phyloP scores from a whole-genome alignment of 352 stramenopile species.

The Paralagenidium karlingii region DNA sequence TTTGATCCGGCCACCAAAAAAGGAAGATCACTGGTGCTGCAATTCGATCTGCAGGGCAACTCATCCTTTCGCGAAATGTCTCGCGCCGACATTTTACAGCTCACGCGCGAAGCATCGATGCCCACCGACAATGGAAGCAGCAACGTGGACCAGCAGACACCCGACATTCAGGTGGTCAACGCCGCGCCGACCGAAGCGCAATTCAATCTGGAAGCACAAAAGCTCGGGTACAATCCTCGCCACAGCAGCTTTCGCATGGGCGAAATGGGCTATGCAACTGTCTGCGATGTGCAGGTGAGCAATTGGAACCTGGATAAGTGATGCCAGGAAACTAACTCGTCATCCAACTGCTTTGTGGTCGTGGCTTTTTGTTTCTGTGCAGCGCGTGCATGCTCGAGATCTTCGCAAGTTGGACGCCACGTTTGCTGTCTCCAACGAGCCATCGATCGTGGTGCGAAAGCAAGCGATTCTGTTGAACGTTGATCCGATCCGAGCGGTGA shows the following conservation, averaged over 20 bases:
- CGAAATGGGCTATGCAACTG: neutral
- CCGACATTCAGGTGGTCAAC: too few species aligned
- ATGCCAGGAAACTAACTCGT: neutral
- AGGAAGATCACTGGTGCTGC: too few species aligned
- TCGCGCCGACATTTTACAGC: neutral
- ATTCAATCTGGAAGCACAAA: too few species aligned
- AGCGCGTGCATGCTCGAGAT: conserved; percentile 4
- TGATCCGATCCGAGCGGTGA: conserved; percentile 28
- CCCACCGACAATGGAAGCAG: too few species aligned
- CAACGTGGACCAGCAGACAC: too few species aligned
- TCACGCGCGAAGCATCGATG: neutral
- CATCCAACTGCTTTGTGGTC: too few species aligned
- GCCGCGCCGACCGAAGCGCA: too few species aligned
- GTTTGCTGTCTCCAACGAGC: conserved; percentile 6
- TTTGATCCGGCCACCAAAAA: too few species aligned
- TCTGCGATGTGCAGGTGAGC: neutral
- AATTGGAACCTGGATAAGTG: neutral
- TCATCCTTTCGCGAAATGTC: neutral
- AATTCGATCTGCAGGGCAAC: neutral
- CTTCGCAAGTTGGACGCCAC: conserved; percentile 6
- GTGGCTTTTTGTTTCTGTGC: conserved; percentile 2
- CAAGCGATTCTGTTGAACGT: conserved; percentile 10
- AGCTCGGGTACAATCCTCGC: too few species aligned
- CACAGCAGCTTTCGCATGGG: too few species aligned
- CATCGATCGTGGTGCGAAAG: conserved; percentile 3